Base-by-base conservation (phyloP, 2,329 filamentous ascomycete species). In the Alternaria panax region DNA sequence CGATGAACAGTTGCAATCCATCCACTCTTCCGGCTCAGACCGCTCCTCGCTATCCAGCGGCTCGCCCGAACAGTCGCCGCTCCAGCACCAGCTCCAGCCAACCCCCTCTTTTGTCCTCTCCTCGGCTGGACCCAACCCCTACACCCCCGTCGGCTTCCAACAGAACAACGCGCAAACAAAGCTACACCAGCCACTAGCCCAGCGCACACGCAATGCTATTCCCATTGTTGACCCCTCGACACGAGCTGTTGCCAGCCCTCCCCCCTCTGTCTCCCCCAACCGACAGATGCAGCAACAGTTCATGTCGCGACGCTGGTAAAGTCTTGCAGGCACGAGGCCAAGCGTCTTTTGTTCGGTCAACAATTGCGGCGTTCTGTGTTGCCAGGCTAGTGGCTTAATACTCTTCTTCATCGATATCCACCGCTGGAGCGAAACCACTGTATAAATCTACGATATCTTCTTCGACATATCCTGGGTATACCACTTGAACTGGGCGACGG, bases 151-250 rank as follows among this genome's bases (percentile, higher is more conserved):
- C 32, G 80, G 84, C 70, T 91, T 87, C 80, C 88, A 91, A 81
- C 67, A 71, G 38, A 72, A 64, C 67, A 78, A 78, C 65, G 72
- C 78, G 41, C 63, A 88, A 80, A 84, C 94, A 71, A 97, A 96
- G 83, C 85, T 96, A 64, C 92, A 97, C 81, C 94, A 97, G 83
- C 92, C 93, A 62, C 86, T 93, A 63, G 92, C 93, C 63, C 92
- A 93, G 65, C 92, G 95, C 69, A 88, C 90, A 59, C 92, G 93
- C 80, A 98, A 97, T 79, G 92, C 95, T 74, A 98, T 98, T 69
- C 94, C 94, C 60, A 99, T 99, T 78, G 92, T 98, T 80, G 96
- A 99, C 84, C 95, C 95, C 54, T 91, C 87, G 69, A 97, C 94
- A 57, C 93, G 95, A 75, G 88, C 93, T 74, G 90, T 97, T 84